These are phyloP conservation scores for Crepidotus variabilis DNA, from an alignment of 768 basidiomycete genomes.

Conservation along the genomic window DNA sequence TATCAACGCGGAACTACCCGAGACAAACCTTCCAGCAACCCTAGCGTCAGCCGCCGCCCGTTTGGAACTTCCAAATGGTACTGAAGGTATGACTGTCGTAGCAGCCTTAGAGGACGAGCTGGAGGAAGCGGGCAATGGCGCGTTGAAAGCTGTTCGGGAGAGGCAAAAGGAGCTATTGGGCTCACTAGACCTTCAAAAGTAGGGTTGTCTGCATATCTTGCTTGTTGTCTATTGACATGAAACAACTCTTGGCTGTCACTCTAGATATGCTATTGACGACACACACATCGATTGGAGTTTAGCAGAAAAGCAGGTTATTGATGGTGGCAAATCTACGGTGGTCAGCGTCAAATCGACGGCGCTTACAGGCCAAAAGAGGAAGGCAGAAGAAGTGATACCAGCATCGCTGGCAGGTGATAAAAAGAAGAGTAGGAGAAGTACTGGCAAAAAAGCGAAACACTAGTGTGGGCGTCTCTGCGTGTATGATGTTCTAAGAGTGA, in stretches of 20 bases:
- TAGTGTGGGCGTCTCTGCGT: too few relatives aligned
- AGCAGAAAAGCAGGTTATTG: slow-evolving; percentile 70
- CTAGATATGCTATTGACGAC: slow-evolving; percentile 75
- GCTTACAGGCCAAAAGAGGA: slow-evolving; percentile 52
- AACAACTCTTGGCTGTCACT: slow-evolving; percentile 4
- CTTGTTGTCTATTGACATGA: slow-evolving; percentile 11
- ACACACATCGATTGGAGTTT: slow-evolving; percentile 65
- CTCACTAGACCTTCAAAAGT: slow-evolving; percentile 85
- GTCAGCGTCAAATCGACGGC: slow-evolving; percentile 66
- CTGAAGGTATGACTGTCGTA: slow-evolving; percentile 31
- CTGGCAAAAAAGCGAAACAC: slow-evolving; percentile 43
- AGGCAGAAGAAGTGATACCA: slow-evolving; percentile 30
- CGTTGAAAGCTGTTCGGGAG: slow-evolving; percentile 60
- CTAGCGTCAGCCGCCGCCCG: slow-evolving; percentile 4
- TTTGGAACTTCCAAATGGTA: slow-evolving; percentile 3
- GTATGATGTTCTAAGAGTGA: too few relatives aligned
- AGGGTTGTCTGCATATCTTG: slow-evolving; percentile 31
- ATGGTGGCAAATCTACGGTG: slow-evolving; percentile 57
- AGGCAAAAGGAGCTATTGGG: slow-evolving; percentile 87
- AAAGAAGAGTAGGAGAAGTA: slow-evolving; percentile 48
- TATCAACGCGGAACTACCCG: slow-evolving; percentile 60
- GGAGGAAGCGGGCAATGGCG: slow-evolving; percentile 74
- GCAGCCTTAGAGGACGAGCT: slow-evolving; percentile 61
- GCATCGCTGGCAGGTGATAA: slow-evolving; percentile 21
- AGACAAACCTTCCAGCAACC: slow-evolving; percentile 27